These are phyloP conservation scores for Paramecium primaurelia DNA, from an alignment of 73 alveolate genomes.

Conservation along the genomic window DNA sequence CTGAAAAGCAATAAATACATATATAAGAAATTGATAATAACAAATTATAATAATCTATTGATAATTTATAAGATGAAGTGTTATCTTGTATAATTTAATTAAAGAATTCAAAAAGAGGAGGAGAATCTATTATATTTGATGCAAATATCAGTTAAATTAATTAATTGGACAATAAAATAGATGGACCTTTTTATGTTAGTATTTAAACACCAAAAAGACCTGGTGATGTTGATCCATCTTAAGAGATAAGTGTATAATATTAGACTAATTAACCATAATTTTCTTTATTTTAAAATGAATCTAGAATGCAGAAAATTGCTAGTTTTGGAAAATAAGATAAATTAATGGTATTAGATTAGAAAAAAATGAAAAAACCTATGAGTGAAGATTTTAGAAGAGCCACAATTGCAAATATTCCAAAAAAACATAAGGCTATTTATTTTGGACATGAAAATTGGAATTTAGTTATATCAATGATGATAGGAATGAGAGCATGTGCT, in stretches of 20 bases:
- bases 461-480: constrained; percentile 83
- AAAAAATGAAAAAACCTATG: not conserved
- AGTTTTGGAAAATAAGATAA: not conserved
- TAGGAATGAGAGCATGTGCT: constrained; percentile 85
- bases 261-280: not conserved
- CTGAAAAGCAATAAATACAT: not conserved
- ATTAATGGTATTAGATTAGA: not conserved
- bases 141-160: not conserved
- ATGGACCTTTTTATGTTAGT: not conserved
- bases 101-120: not conserved
- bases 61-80: not conserved
- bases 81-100: not conserved
- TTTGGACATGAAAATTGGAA: constrained; percentile 83
- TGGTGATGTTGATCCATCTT: constrained; percentile 23
- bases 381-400: not conserved
- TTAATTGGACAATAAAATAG: not conserved
- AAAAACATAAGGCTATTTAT: constrained; percentile 25
- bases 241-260: not conserved
- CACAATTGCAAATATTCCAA: not conserved
- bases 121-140: not conserved
- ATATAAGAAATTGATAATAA: not conserved
- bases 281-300: not conserved
- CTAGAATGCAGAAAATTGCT: not conserved
- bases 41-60: not conserved
- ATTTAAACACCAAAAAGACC: not conserved